A percentile compares a stretch with the other conserved stretches of the same genome.
Evolutionary conservation across 257 asterid species (phyloP).

Genomic region (Solanum gracilifrons): DNA sequence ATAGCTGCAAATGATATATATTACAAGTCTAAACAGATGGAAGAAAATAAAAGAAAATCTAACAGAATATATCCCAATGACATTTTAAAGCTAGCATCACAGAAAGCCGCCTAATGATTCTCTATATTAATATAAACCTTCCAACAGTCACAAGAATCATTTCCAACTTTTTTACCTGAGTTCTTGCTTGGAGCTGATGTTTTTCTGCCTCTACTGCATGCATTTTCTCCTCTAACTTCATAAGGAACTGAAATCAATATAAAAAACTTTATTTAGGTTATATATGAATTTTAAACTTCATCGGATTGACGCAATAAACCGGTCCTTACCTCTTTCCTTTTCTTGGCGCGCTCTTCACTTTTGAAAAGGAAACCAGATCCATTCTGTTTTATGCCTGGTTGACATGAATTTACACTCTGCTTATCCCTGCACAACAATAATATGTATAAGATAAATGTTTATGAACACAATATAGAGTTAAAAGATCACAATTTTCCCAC

Average conservation of each 20-base stretch:
- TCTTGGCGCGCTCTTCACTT: slow-evolving; percentile 42
- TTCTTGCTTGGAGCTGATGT: slow-evolving; percentile 31
- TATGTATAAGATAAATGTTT: slow-evolving; percentile 6
- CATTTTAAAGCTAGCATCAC: neutral
- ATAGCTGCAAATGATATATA: neutral
- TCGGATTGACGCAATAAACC: neutral
- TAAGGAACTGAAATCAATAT: slow-evolving; percentile 2
- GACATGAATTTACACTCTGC: slow-evolving; percentile 12
- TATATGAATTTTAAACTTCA: neutral
- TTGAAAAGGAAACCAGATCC: slow-evolving; percentile 23
- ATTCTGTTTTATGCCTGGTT: slow-evolving; percentile 25
- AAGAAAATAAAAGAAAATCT: neutral
- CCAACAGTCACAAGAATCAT: neutral
- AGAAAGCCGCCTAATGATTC: neutral
- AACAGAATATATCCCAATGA: neutral
- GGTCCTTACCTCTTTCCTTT: slow-evolving; percentile 49
- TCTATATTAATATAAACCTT: neutral
- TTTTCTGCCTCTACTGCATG: slow-evolving; percentile 36
- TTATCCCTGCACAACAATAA: slow-evolving; percentile 22
- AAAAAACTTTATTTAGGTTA: neutral
- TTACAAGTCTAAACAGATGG: neutral
- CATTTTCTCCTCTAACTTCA: slow-evolving; percentile 33
- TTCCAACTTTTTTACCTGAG: slow-evolving; percentile 23
- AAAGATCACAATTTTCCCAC: neutral
- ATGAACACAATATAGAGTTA: neutral